These are phyloP conservation scores for Aureobasidium vineae DNA, from an alignment of 2,329 filamentous ascomycete species.

Conservation along the genomic window DNA sequence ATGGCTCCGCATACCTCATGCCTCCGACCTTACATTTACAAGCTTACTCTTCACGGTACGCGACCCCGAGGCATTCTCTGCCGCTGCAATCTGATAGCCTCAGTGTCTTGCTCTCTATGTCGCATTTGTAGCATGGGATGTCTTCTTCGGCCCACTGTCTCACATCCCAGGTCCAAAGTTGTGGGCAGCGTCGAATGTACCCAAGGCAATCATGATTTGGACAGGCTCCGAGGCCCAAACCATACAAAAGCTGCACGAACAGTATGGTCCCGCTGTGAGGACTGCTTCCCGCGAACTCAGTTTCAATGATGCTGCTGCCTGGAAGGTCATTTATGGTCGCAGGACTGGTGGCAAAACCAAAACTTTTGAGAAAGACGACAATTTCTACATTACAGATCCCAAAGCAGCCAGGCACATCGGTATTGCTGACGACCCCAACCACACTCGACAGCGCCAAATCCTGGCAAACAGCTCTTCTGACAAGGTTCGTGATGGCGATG, in stretches of 20 bases:
- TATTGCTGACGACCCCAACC: conserved; percentile 34
- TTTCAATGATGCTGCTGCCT: conserved; percentile 43
- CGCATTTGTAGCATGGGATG: conserved; percentile 37
- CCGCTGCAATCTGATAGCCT: not conserved
- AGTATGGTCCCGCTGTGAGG: conserved; percentile 50
- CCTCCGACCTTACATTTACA: not conserved
- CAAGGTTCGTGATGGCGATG: conserved; percentile 30
- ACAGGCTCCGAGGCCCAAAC: conserved; percentile 26
- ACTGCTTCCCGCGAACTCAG: conserved; percentile 50
- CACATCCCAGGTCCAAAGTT: conserved; percentile 46
- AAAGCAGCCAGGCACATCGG: conserved; percentile 33
- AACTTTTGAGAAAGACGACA: conserved; percentile 38
- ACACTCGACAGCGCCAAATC: conserved; percentile 40
- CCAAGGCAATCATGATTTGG: conserved; percentile 28
- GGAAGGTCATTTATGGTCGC: conserved; percentile 43
- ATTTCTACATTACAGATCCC: conserved; percentile 45
- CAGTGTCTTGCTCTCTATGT: conserved; percentile 5
- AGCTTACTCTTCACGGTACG: not conserved
- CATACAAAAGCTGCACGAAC: conserved; percentile 38
- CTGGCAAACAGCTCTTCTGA: conserved; percentile 46
- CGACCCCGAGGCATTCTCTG: not conserved
- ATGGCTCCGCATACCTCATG: not conserved
- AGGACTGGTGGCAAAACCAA: conserved; percentile 12
- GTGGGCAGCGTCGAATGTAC: conserved; percentile 37
- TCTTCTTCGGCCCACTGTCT: conserved; percentile 47